Conservation (phyloP, 495 filamentous ascomycete genomes). For the Tirmania nivea region DNA sequence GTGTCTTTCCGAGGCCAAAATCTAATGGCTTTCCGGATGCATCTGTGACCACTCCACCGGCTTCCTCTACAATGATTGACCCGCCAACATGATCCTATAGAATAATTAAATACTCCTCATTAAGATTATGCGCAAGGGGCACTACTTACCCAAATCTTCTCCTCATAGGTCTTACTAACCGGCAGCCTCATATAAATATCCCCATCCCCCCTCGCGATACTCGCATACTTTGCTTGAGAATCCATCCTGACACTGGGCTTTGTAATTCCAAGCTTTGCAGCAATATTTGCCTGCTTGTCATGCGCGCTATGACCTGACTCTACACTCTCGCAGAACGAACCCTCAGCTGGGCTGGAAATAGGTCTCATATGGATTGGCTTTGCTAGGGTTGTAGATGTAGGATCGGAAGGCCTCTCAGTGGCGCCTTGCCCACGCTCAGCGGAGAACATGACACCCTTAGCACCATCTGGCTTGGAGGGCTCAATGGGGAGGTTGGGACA, state of each 20-base stretch:
- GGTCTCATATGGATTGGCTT: slow-evolving; percentile 54
- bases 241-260: slow-evolving; percentile 75
- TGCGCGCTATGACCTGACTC: slow-evolving; percentile 81
- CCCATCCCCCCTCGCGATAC: slow-evolving; percentile 82
- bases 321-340: slow-evolving; percentile 87
- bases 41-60: slow-evolving; percentile 80
- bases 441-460: slow-evolving; percentile 64
- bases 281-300: slow-evolving; percentile 65
- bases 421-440: slow-evolving; percentile 59
- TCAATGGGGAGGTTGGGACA: slow-evolving; percentile 87
- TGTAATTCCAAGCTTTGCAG: slow-evolving; percentile 63
- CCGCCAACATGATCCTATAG: slow-evolving; percentile 73
- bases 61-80: slow-evolving; percentile 80
- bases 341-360: slow-evolving; percentile 48
- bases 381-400: slow-evolving; percentile 12
- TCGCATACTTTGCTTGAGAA: slow-evolving; percentile 93
- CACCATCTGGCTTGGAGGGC: slow-evolving; percentile 39
- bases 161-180: slow-evolving; percentile 55
- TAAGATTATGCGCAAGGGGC: neutral
- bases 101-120: neutral
- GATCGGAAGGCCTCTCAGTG: slow-evolving; percentile 13
- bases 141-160: slow-evolving; percentile 69
- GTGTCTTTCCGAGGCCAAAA: slow-evolving; percentile 66
- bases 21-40: slow-evolving; percentile 57
- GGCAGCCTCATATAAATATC: slow-evolving; percentile 87